These are phyloP conservation scores for Leccinellum luteum DNA, from an alignment of 768 basidiomycete species.

Conservation along the genomic window DNA sequence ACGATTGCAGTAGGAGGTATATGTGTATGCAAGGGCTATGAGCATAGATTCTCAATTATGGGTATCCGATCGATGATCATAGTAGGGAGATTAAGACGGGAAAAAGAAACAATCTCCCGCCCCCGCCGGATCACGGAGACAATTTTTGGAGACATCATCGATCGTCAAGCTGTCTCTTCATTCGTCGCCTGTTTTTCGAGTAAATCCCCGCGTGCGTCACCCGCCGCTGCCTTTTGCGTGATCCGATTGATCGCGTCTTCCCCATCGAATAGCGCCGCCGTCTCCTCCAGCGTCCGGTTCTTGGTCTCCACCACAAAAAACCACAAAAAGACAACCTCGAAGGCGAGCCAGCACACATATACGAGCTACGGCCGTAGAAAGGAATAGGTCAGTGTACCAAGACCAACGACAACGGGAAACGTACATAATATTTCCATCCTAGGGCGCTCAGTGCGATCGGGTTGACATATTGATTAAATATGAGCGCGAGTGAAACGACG, in stretches of 20 bases:
- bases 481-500: conserved; percentile 59
- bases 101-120: background rate
- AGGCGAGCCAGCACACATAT: conserved; percentile 21
- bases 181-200: conserved; percentile 8
- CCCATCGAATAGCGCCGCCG: conserved; percentile 69
- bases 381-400: background rate
- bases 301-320: conserved; percentile 21
- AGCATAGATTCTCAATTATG: background rate
- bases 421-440: conserved; percentile 48
- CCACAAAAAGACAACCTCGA: conserved; percentile 12
- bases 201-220: background rate
- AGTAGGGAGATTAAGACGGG: background rate
- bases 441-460: conserved; percentile 62
- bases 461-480: conserved; percentile 80
- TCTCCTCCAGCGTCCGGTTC: conserved; percentile 64
- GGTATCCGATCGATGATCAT: background rate
- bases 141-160: background rate
- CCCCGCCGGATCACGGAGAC: background rate
- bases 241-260: conserved; percentile 32
- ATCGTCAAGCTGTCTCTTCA: background rate
- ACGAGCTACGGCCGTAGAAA: conserved; percentile 9
- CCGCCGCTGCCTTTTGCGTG: conserved; percentile 10
- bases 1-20: no score
- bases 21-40: no score
- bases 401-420: background rate